A percentile compares a stretch with the other conserved stretches of the same genome.
Evolutionary conservation across 257 asterid species (phyloP).

Genomic region (Ilex asprella): DNA sequence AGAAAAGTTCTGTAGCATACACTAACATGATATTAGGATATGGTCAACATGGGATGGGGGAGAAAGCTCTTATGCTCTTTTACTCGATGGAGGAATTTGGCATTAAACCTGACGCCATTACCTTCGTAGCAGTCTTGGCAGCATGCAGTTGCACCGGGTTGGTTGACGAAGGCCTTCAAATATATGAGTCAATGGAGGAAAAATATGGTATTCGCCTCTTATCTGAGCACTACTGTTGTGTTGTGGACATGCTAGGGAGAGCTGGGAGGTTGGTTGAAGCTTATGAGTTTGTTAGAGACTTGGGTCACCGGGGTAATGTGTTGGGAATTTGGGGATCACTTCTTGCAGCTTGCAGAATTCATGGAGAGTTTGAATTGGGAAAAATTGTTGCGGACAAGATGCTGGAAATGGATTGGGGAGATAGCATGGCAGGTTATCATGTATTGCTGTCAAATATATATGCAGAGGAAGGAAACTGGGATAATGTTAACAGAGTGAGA

Average conservation of each 20-base stretch:
- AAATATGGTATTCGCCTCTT: constrained; percentile 51
- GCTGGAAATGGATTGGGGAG: constrained; percentile 48
- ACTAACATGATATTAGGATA: constrained; percentile 89
- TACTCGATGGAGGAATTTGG: constrained; percentile 43
- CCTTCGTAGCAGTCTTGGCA: constrained; percentile 63
- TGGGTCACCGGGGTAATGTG: constrained; percentile 50
- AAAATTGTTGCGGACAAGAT: constrained; percentile 63
- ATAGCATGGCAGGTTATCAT: constrained; percentile 46
- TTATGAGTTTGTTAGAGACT: constrained; percentile 41
- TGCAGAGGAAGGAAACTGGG: constrained; percentile 89
- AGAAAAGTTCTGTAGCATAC: constrained; percentile 66
- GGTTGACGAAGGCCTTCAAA: constrained; percentile 58
- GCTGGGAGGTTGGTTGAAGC: constrained; percentile 85
- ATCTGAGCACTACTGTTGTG: constrained; percentile 65
- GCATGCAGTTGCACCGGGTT: constrained; percentile 79
- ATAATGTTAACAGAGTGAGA: constrained; percentile 51
- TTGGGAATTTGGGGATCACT: constrained; percentile 81
- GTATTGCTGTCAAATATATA: constrained; percentile 79
- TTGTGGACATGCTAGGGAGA: constrained; percentile 86
- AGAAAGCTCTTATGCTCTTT: constrained; percentile 53
- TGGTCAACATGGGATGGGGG: constrained; percentile 88
- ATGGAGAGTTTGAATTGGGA: constrained; percentile 64
- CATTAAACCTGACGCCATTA: constrained; percentile 45
- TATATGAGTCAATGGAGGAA: constrained; percentile 55
- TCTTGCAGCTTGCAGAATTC: constrained; percentile 69